These are phyloP conservation scores for Dioscorea alata DNA, from an alignment of 106 monocot genomes.

Conservation along the genomic window DNA sequence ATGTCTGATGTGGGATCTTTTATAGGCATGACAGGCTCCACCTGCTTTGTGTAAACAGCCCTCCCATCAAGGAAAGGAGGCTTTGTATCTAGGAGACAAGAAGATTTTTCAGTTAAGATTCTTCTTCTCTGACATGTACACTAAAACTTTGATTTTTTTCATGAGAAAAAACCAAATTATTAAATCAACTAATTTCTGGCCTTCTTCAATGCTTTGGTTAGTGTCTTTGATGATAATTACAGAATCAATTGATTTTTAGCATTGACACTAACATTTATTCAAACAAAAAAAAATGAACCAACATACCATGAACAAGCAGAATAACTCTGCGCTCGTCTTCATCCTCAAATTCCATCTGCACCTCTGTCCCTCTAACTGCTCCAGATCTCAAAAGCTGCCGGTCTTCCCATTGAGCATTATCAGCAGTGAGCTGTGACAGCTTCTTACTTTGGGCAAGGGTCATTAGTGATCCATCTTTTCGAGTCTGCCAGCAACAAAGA, in stretches of 20 bases:
- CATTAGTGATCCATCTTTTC: constrained; percentile 89
- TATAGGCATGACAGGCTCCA: constrained; percentile 92
- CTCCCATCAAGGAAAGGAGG: constrained; percentile 97
- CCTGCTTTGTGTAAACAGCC: constrained; percentile 89
- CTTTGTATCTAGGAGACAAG: constrained; percentile 65
- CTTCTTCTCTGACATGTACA: neutral
- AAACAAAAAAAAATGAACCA: no score
- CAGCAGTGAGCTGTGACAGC: constrained; percentile 88
- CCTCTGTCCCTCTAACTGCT: constrained; percentile 94
- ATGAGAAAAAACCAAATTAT: no score
- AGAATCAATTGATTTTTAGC: no score
- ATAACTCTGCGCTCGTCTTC: constrained; percentile 99
- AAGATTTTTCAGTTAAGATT: neutral
- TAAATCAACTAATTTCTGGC: no score
- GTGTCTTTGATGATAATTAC: no score
- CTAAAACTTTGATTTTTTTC: no score
- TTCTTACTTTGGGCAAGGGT: constrained; percentile 95
- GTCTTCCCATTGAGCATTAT: constrained; percentile 99
- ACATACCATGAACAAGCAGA: constrained; percentile 96
- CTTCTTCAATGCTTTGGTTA: no score
- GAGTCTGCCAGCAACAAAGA: constrained; percentile 45
- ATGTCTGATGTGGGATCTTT: constrained; percentile 99
- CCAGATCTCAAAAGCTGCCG: constrained; percentile 92
- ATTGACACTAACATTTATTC: no score
- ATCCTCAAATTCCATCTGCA: constrained; percentile 94